Conservation (phyloP, 108 stramenopile species). For the Fragilaria radians region DNA sequence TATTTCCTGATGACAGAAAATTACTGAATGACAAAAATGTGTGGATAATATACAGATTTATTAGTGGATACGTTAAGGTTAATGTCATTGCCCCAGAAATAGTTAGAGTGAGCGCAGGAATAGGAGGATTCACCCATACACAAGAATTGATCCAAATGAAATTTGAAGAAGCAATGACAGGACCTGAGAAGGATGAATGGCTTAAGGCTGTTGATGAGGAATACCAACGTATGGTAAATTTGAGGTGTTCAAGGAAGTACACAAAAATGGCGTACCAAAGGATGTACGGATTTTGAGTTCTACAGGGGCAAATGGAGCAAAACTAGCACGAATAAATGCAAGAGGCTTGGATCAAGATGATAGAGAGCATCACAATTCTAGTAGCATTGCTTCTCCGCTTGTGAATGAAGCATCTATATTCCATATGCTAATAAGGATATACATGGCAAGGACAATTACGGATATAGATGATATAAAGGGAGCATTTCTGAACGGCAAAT, state of each 20-base stretch:
- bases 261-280: conserved; percentile 11
- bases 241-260: conserved; percentile 15
- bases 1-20: no score
- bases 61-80: no score
- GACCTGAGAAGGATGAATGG: conserved; percentile 37
- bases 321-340: conserved; percentile 22
- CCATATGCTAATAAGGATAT: conserved; percentile 11
- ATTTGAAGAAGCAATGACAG: conserved; percentile 32
- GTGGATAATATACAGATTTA: no score
- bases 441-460: conserved; percentile 20
- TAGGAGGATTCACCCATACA: conserved; percentile 31
- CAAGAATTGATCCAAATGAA: conserved; percentile 32
- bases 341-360: conserved; percentile 28
- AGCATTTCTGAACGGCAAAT: no score
- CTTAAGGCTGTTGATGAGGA: conserved; percentile 25
- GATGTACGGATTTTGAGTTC: conserved; percentile 20
- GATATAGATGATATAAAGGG: no score
- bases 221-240: conserved; percentile 22
- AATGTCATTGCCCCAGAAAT: no score
- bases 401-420: conserved; percentile 14
- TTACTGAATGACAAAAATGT: no score
- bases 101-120: conserved; percentile 22
- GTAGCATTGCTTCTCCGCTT: conserved; percentile 22
- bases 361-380: conserved; percentile 20
- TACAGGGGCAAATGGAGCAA: conserved; percentile 29